A percentile compares a stretch with the other conserved stretches of the same genome.
These are phyloP conservation scores for Hydrangea macrophylla DNA, from an alignment of 148 eudicot genomes.

Conservation along the genomic window DNA sequence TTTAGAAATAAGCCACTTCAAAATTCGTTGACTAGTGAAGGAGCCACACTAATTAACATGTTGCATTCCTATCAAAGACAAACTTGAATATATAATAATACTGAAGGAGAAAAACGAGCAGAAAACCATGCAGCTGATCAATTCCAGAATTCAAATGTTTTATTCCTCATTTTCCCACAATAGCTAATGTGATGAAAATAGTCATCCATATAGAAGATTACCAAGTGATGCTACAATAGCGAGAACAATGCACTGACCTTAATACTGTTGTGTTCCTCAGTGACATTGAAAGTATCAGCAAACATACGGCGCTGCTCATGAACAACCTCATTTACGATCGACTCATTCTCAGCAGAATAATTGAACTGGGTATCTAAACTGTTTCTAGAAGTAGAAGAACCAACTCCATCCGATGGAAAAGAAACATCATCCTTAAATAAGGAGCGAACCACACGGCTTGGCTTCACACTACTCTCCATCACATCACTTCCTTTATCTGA, in stretches of 20 bases:
- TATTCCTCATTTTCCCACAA: too few relatives aligned
- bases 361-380: slow-evolving; percentile 11
- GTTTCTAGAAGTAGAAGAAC: slow-evolving; percentile 28
- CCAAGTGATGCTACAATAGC: too few relatives aligned
- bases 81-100: too few relatives aligned
- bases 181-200: too few relatives aligned
- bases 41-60: too few relatives aligned
- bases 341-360: slow-evolving; percentile 46
- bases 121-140: too few relatives aligned
- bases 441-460: slow-evolving; percentile 60
- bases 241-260: slow-evolving; percentile 54
- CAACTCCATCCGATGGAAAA: slow-evolving; percentile 30
- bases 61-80: too few relatives aligned
- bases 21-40: too few relatives aligned
- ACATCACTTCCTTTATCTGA: slow-evolving; percentile 29
- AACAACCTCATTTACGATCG: slow-evolving; percentile 74
- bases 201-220: too few relatives aligned
- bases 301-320: slow-evolving; percentile 60
- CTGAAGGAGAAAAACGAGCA: too few relatives aligned
- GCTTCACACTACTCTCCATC: slow-evolving; percentile 21
- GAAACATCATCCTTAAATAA: slow-evolving; percentile 51
- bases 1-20: too few relatives aligned
- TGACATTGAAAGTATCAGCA: slow-evolving; percentile 37
- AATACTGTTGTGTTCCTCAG: slow-evolving; percentile 31
- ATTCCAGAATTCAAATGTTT: too few relatives aligned